Evolutionary conservation across 768 basidiomycete species (phyloP).

Genomic region (Coprinopsis strossmayeri): DNA sequence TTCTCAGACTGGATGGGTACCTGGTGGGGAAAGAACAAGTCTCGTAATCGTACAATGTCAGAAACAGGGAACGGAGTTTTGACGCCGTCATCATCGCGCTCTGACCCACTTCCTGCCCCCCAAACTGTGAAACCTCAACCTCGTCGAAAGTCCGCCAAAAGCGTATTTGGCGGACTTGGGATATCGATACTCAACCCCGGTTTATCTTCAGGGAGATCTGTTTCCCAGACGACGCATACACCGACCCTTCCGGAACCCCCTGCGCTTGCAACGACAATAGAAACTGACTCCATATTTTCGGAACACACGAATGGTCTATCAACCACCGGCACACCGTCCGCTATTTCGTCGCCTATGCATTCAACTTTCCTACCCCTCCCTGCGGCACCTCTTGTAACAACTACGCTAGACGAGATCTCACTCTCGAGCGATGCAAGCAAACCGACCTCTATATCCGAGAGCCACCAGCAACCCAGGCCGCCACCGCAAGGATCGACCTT

Average conservation of each 20-base stretch:
- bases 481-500: constrained; percentile 57
- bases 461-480: constrained; percentile 16
- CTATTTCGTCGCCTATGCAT: constrained; percentile 34
- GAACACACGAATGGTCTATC: constrained; percentile 13
- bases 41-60: constrained; percentile 17
- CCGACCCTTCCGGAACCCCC: background rate
- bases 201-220: constrained; percentile 13
- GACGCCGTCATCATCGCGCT: constrained; percentile 10
- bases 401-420: constrained; percentile 26
- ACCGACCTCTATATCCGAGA: constrained; percentile 12
- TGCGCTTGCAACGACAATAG: constrained; percentile 15
- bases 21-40: constrained; percentile 56
- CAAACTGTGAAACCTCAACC: constrained; percentile 13
- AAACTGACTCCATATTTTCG: constrained; percentile 29
- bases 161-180: constrained; percentile 68
- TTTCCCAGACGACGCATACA: constrained; percentile 2
- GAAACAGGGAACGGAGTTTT: constrained; percentile 17
- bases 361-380: constrained; percentile 31
- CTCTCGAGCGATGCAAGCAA: constrained; percentile 15
- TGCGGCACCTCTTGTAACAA: constrained; percentile 39
- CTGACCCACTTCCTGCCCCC: constrained; percentile 10
- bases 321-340: constrained; percentile 20
- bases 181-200: constrained; percentile 59
- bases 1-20: constrained; percentile 76
- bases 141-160: constrained; percentile 45